phyloP scores from a whole-genome alignment of 139 green algal species.

The Zygnema circumcarinatum region DNA sequence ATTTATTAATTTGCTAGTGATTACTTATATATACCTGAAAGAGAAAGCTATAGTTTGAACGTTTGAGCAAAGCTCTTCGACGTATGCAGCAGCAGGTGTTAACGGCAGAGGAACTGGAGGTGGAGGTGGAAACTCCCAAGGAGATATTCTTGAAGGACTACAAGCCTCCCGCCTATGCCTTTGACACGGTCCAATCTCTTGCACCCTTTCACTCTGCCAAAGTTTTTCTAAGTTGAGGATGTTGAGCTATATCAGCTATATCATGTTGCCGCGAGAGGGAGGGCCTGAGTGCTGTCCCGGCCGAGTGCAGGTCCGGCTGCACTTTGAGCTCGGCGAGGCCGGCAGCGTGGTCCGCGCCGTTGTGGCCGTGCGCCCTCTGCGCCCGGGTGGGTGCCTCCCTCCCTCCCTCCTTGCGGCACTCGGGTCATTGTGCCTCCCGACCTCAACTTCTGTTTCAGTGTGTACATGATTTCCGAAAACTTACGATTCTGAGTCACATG shows the following conservation, averaged over 20 bases:
- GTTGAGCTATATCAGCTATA: neutral
- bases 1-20: too few species aligned
- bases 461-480: conserved; percentile 2
- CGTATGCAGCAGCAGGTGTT: too few species aligned
- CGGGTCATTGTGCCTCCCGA: neutral
- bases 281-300: too few species aligned
- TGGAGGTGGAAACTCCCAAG: conserved; percentile 10
- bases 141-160: conserved; percentile 53
- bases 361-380: neutral
- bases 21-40: too few species aligned
- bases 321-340: conserved; percentile 32
- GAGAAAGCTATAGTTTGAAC: too few species aligned
- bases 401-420: too few species aligned
- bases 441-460: conserved; percentile 6
- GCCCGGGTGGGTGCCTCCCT: too few species aligned
- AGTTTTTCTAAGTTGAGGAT: neutral
- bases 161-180: conserved; percentile 33
- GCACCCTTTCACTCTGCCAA: neutral
- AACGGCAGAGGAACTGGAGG: conserved; percentile 23
- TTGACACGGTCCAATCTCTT: conserved; percentile 26
- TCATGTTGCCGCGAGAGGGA: conserved; percentile 3
- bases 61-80: too few species aligned
- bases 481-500: neutral
- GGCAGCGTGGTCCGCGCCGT: neutral
- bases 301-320: too few species aligned